A percentile compares a stretch with the other conserved stretches of the same genome.
Evolutionary conservation across 2,329 filamentous ascomycete species (phyloP).

Genomic region (Curvularia sp.): DNA sequence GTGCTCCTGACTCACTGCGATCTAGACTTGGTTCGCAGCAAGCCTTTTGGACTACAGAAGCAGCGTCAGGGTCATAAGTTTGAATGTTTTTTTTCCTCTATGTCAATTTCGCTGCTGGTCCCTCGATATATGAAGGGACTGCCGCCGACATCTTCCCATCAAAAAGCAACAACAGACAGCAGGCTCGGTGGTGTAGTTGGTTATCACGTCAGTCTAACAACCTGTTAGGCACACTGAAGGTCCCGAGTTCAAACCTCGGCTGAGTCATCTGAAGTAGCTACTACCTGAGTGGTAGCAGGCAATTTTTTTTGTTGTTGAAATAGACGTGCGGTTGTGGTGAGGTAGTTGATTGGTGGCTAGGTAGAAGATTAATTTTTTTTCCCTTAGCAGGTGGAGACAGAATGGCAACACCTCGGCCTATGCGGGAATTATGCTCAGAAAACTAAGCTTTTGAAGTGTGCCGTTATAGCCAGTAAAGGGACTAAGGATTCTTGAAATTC

Average conservation of each 20-base stretch:
- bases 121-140: not conserved
- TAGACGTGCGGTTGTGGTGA: not conserved
- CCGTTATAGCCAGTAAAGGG: not conserved
- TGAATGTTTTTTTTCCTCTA: not conserved
- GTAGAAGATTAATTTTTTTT: not conserved
- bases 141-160: not conserved
- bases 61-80: not conserved
- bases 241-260: slow-evolving; percentile 28
- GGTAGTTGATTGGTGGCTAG: not conserved
- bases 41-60: not conserved
- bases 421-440: not conserved
- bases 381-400: not conserved
- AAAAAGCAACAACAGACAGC: slow-evolving; percentile 4
- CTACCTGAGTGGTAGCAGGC: not conserved
- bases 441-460: not conserved
- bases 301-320: not conserved
- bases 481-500: not conserved
- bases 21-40: not conserved
- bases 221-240: slow-evolving; percentile 21
- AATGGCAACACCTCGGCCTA: not conserved
- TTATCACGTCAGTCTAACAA: slow-evolving; percentile 59
- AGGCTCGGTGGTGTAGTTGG: slow-evolving; percentile 55
- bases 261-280: slow-evolving; percentile 19
- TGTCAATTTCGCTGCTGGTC: not conserved
- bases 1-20: not conserved